Percentiles rank a stretch among this genome's conserved stretches.
These are phyloP conservation scores for Pachysandra terminalis DNA, from an alignment of 164 flowering plant species.

Conservation along the genomic window DNA sequence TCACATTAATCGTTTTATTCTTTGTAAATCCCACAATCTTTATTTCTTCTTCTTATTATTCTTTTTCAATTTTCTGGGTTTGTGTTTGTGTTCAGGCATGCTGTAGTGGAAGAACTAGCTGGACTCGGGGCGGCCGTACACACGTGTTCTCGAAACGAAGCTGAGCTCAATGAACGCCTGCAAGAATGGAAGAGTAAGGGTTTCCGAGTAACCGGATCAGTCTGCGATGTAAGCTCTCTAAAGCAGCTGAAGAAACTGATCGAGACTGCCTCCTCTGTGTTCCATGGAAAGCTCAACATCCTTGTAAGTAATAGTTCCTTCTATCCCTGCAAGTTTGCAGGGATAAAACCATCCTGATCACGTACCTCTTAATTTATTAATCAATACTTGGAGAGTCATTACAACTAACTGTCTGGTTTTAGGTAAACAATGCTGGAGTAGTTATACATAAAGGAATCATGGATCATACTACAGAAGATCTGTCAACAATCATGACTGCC, in stretches of 20 bases:
- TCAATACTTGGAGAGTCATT: no score
- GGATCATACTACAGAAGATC: constrained; percentile 55
- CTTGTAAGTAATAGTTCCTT: constrained; percentile 24
- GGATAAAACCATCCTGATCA: no score
- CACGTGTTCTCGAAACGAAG: constrained; percentile 38
- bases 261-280: constrained; percentile 25
- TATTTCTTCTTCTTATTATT: background rate
- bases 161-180: constrained; percentile 27
- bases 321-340: no score
- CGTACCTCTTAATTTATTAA: no score
- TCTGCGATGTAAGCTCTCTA: constrained; percentile 29
- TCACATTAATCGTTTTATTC: background rate
- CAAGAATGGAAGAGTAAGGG: constrained; percentile 36
- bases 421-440: constrained; percentile 80
- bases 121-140: constrained; percentile 40
- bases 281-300: constrained; percentile 39
- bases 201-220: constrained; percentile 35
- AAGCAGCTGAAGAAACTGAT: constrained; percentile 28
- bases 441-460: constrained; percentile 44
- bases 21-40: background rate
- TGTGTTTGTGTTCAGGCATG: constrained; percentile 21
- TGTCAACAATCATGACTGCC: constrained; percentile 40
- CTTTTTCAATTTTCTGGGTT: background rate
- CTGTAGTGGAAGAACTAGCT: constrained; percentile 44
- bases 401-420: background rate